These are phyloP conservation scores for Acanthochlamys bracteata DNA, from an alignment of 106 monocot species.

Conservation along the genomic window DNA sequence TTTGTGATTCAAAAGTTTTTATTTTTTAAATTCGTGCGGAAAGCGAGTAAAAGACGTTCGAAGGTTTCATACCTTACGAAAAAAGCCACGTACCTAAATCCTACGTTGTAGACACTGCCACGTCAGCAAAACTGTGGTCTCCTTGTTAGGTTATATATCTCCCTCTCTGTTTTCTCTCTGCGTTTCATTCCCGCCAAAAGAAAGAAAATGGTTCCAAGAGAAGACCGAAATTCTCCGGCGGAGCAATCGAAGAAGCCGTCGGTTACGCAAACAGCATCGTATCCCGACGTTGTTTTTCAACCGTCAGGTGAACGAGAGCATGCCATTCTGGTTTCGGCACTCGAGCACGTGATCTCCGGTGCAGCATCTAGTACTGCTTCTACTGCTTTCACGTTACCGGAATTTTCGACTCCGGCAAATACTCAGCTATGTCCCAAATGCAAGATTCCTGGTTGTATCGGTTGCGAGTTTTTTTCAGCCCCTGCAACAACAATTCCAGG, in stretches of 20 bases:
- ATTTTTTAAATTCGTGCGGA: too few species aligned
- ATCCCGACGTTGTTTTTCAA: neutral
- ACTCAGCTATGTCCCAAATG: neutral
- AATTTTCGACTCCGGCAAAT: neutral
- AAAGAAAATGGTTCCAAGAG: neutral
- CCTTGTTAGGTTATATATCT: too few species aligned
- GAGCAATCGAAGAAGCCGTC: too few species aligned
- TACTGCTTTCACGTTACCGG: neutral
- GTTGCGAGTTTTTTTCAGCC: neutral
- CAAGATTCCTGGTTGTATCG: neutral
- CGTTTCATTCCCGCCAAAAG: neutral
- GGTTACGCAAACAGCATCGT: too few species aligned
- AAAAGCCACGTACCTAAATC: too few species aligned
- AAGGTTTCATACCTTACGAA: too few species aligned
- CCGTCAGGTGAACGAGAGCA: neutral
- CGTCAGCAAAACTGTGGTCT: too few species aligned
- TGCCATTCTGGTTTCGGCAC: neutral
- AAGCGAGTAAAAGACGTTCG: too few species aligned
- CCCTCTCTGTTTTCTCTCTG: too few species aligned
- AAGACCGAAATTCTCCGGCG: neutral
- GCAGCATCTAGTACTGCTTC: too few species aligned
- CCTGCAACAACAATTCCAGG: neutral
- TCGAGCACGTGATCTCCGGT: constrained; percentile 2
- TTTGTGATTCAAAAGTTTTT: too few species aligned
- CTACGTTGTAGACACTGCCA: too few species aligned